A percentile compares a stretch with the other conserved stretches of the same genome.
Conservation (phyloP, 2,329 filamentous ascomycete species). For the Hymenoscyphus fructigenus region DNA sequence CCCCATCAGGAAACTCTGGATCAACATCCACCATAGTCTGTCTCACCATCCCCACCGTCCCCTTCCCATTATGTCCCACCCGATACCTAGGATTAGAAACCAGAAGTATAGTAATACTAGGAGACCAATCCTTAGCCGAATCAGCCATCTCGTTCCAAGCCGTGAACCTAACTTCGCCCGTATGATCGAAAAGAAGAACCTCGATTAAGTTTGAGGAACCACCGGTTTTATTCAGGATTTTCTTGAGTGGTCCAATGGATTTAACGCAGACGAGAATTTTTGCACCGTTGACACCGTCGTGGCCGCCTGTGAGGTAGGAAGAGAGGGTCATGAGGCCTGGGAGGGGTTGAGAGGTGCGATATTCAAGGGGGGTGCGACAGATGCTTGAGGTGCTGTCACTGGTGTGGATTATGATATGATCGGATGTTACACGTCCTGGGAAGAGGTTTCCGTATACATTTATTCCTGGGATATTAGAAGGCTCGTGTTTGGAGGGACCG, state of each 20-base stretch:
- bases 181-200: slow-evolving; percentile 57
- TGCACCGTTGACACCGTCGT: slow-evolving; percentile 47
- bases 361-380: slow-evolving; percentile 49
- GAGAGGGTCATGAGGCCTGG: slow-evolving; percentile 56
- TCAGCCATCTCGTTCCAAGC: slow-evolving; percentile 52
- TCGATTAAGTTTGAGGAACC: slow-evolving; percentile 47
- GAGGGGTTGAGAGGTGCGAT: slow-evolving; percentile 39
- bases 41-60: slow-evolving; percentile 38
- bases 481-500: slow-evolving; percentile 46
- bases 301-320: slow-evolving; percentile 53
- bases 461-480: slow-evolving; percentile 35
- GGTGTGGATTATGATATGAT: slow-evolving; percentile 54
- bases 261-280: slow-evolving; percentile 59
- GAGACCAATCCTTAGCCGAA: slow-evolving; percentile 45
- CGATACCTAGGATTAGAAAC: slow-evolving; percentile 40
- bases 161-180: slow-evolving; percentile 51
- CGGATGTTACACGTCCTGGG: slow-evolving; percentile 53
- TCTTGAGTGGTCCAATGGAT: slow-evolving; percentile 53
- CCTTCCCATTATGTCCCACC: slow-evolving; percentile 24
- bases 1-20: slow-evolving; percentile 51
- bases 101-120: slow-evolving; percentile 50
- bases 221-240: slow-evolving; percentile 48
- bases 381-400: slow-evolving; percentile 44
- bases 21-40: slow-evolving; percentile 55
- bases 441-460: slow-evolving; percentile 54